Percentiles rank a stretch among this genome's conserved stretches.
Evolutionary conservation across 2,329 filamentous ascomycete species (phyloP).

Genomic region (Cadophora sp.): DNA sequence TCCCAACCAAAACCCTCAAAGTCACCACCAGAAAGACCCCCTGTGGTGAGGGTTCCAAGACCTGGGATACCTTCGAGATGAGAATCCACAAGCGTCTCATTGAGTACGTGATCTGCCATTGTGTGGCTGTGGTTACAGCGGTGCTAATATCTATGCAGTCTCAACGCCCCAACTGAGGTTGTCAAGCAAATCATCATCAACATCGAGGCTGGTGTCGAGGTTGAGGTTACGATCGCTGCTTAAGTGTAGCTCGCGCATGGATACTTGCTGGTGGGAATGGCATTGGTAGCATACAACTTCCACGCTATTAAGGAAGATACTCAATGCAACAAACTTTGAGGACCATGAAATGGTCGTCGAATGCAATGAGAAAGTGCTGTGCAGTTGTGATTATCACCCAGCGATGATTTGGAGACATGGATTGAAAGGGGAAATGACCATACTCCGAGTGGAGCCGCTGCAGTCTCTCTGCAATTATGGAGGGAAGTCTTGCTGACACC

Average conservation of each 20-base stretch:
- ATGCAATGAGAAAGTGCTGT: neutral
- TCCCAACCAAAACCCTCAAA: conserved; percentile 96
- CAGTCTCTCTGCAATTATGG: too few relatives aligned
- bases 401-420: neutral
- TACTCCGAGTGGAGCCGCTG: too few relatives aligned
- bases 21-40: conserved; percentile 86
- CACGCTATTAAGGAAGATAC: conserved; percentile 32
- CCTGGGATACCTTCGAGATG: conserved; percentile 99
- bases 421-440: too few relatives aligned
- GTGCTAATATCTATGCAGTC: conserved; percentile 53
- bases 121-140: conserved; percentile 10
- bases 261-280: conserved; percentile 11
- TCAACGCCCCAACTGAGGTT: conserved; percentile 97
- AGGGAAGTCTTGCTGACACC: too few relatives aligned
- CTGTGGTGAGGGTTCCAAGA: conserved; percentile 99
- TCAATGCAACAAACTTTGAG: conserved; percentile 30
- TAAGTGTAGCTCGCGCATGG: conserved; percentile 52
- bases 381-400: neutral
- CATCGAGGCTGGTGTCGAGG: conserved; percentile 92
- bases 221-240: conserved; percentile 90
- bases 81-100: conserved; percentile 99
- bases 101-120: conserved; percentile 65
- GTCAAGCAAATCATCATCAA: conserved; percentile 98
- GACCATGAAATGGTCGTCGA: neutral
- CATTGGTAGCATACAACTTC: conserved; percentile 28